Evolutionary conservation across 495 filamentous ascomycete species (phyloP), one percentile per base, ranked within the genome.

Genomic region (Corynascus novoguineensis): DNA sequence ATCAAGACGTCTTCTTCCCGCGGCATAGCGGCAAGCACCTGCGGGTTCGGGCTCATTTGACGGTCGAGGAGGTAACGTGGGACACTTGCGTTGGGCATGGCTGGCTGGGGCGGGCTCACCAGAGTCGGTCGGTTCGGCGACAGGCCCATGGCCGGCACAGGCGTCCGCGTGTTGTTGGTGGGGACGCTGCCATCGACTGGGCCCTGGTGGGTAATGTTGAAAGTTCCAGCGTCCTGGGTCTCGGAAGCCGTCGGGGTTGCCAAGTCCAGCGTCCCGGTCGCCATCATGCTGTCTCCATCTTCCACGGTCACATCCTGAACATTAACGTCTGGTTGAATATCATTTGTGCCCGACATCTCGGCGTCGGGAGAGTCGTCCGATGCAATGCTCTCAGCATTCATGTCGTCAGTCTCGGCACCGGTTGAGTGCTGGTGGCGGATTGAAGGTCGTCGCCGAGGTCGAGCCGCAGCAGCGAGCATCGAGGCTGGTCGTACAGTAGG

Each of bases 1-100:
- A 97, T 95, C 60, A 98, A 74, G 15, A 98, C 93, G 65, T 98
- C 93, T 66, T 98, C 93, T 61, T 97, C 93, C 35, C 93, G 83
- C 19, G 93, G 93, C 85, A 96, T 95, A 22, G 89, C 85, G 27
- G 89, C 87, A 34, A 95, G 66, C 54, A 92, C 83, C 55, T 86
- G 83, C 22, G 86, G 82, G 60, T 81, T 80, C 0, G 82, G 73
- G 24, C 81, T 78, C 22, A 86, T 74, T 15, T 82, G 81, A 44
- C 83, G 82, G 56, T 96, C 88, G 28, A 87, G 79, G 32, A 89
- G 78, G 68, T 91, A 89, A 34, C 88, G 82, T 24, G 90, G 84
- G 61, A 86, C 73, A 53, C 66, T 78, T 6, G 83, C 77, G 58
- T 79, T 88, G 27, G 86, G 80, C 60, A 86, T 73, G 15, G 82